Evolutionary conservation across 2,329 filamentous ascomycete species (phyloP).

Genomic region (Botrytis sinoallii): DNA sequence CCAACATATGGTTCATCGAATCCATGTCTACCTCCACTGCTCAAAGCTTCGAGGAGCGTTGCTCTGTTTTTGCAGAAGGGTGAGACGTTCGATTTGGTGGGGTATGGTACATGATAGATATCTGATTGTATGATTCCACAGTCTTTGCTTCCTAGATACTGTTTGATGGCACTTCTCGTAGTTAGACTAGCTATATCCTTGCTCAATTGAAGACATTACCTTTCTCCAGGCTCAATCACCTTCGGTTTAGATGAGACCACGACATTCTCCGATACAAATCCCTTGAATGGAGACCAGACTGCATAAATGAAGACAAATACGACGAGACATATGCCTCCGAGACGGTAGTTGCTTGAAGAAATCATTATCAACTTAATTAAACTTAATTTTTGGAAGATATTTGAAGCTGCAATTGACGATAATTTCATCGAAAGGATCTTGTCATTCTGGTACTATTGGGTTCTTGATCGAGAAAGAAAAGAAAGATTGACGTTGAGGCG

Average conservation of each 20-base stretch:
- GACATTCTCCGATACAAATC: background rate
- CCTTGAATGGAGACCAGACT: conserved; percentile 11
- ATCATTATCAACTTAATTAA: background rate
- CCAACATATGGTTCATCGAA: conserved; percentile 42
- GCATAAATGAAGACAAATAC: conserved; percentile 10
- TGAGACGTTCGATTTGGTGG: conserved; percentile 18
- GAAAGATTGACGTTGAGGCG: background rate
- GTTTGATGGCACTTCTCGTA: conserved; percentile 23
- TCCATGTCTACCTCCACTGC: conserved; percentile 42
- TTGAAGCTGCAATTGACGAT: background rate
- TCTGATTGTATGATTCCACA: conserved; percentile 28
- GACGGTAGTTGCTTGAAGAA: conserved; percentile 10
- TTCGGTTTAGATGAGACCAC: background rate
- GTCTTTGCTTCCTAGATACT: conserved; percentile 30
- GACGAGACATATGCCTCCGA: conserved; percentile 3
- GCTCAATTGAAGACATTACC: conserved; percentile 18
- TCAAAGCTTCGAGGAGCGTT: conserved; percentile 42
- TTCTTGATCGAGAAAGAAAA: background rate
- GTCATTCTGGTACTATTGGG: background rate
- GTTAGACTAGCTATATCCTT: background rate
- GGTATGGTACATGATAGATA: conserved; percentile 28
- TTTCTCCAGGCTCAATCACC: conserved; percentile 22
- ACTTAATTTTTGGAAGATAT: background rate
- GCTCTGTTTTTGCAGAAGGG: conserved; percentile 34
- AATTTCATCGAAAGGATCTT: background rate